Conservation (phyloP, 352 stramenopile genomes). For the Phytophthora gonapodyides region DNA sequence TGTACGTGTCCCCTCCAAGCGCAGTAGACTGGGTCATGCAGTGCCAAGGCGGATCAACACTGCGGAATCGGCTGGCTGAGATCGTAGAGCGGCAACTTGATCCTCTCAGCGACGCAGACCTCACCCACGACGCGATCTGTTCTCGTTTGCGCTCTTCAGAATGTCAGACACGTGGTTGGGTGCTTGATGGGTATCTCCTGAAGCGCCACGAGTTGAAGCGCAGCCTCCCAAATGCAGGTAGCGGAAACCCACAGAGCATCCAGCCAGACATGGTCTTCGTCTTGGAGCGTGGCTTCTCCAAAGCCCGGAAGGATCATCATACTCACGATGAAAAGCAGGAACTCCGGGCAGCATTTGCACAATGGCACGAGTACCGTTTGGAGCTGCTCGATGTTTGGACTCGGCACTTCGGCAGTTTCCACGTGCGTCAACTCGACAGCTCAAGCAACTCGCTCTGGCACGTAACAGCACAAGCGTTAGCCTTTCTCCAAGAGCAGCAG, state of each 20-base stretch:
- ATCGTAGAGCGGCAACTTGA: constrained; percentile 12
- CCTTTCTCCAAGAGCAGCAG: constrained; percentile 40
- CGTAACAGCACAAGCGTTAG: constrained; percentile 30
- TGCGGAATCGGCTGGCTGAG: constrained; percentile 29
- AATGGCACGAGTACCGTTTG: constrained; percentile 52
- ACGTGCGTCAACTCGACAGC: constrained; percentile 52
- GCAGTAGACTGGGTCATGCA: constrained; percentile 63
- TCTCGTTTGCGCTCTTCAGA: constrained; percentile 59
- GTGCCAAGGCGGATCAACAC: constrained; percentile 46
- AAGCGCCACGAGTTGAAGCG: constrained; percentile 36
- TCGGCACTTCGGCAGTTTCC: constrained; percentile 47
- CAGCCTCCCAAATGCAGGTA: constrained; percentile 19
- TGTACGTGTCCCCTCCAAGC: constrained; percentile 52
- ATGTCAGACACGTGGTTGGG: constrained; percentile 62
- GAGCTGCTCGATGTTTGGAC: constrained; percentile 56
- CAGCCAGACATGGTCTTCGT: constrained; percentile 58
- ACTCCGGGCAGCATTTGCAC: constrained; percentile 33
- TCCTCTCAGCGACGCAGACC: constrained; percentile 22
- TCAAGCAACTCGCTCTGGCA: constrained; percentile 54
- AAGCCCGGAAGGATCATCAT: constrained; percentile 32
- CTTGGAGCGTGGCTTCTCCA: constrained; percentile 43
- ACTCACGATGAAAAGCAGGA: constrained; percentile 2
- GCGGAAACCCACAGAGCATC: constrained; percentile 25
- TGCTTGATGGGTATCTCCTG: constrained; percentile 61
- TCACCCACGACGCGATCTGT: constrained; percentile 45